Evolutionary conservation across 495 filamentous ascomycete species (phyloP), one percentile per base, ranked within the genome.

Genomic region (Aspergillus ostianus): DNA sequence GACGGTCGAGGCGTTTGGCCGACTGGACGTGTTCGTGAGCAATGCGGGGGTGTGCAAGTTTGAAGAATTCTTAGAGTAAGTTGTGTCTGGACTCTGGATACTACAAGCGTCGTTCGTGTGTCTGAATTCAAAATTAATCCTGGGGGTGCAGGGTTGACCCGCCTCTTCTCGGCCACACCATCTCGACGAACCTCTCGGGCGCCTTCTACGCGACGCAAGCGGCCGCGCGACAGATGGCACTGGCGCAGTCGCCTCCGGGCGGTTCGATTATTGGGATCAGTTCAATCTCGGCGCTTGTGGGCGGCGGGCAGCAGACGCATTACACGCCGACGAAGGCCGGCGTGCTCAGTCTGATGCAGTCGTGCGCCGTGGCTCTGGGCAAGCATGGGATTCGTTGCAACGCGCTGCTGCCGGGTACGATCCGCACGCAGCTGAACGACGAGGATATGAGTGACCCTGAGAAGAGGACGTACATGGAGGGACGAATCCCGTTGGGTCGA

Each of bases 301-400:
- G 92, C 30, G 92, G 92, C 19, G 89, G 84, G 0, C 75, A 77
- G 50, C 92, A 97, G 73, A 85, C 84, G 23, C 92, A 97, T 64
- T 97, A 96, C 72, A 96, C 92, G 20, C 92, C 92, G 2, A 96
- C 92, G 12, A 97, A 97, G 70, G 92, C 92, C 0, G 92, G 91
- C 4, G 82, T 97, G 1, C 62, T 91, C 30, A 88, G 84, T 51
- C 78, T 97, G 21, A 96, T 96, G 87, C 92, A 97, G 76, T 90
- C 85, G 57, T 84, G 83, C 29, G 92, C 92, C 0, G 85, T 88
- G 6, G 91, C 92, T 17, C 66, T 96, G 55, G 92, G 92, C 0
- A 82, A 83, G 66, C 84, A 93, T 64, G 78, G 79, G 8, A 90
- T 97, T 23, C 71, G 92, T 17, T 95, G 91, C 64, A 97, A 96